Evolutionary conservation across 2,329 filamentous ascomycete genomes (phyloP).

Genomic region (Verticillium dahliae): DNA sequence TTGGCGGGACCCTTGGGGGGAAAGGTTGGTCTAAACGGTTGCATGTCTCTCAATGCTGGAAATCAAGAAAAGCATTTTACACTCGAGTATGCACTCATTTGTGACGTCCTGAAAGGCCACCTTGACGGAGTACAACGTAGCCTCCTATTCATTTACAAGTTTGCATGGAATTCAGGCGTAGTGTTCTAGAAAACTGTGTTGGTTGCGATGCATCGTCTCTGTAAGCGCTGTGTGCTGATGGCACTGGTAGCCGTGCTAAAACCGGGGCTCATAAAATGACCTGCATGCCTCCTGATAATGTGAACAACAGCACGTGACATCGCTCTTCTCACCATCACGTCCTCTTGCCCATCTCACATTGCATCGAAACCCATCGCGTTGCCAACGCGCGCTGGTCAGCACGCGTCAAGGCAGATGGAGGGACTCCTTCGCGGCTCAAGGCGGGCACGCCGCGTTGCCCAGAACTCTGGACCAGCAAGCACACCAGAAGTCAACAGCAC

Average conservation of each 20-base stretch:
- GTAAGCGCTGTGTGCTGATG: background rate
- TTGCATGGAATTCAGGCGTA: background rate
- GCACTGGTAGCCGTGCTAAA: background rate
- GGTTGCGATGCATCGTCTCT: background rate
- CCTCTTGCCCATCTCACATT: background rate
- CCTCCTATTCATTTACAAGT: background rate
- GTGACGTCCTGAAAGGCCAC: background rate
- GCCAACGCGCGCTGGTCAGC: background rate
- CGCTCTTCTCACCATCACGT: background rate
- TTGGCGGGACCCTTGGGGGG: background rate
- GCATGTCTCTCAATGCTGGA: conserved; percentile 3
- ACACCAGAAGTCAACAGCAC: conserved; percentile 1
- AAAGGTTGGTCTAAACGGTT: conserved; percentile 1
- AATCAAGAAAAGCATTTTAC: conserved; percentile 2
- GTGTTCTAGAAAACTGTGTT: too few species aligned
- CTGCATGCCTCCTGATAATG: background rate
- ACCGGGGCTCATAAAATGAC: background rate
- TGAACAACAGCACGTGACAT: background rate
- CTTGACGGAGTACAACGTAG: background rate
- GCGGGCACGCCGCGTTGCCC: conserved; percentile 1
- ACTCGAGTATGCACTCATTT: background rate
- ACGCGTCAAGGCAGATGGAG: background rate
- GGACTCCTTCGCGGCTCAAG: conserved; percentile 1
- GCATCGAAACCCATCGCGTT: background rate
- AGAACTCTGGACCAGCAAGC: background rate